phyloP scores from a whole-genome alignment of 257 asterid species.

The Cynanchum wilfordii region DNA sequence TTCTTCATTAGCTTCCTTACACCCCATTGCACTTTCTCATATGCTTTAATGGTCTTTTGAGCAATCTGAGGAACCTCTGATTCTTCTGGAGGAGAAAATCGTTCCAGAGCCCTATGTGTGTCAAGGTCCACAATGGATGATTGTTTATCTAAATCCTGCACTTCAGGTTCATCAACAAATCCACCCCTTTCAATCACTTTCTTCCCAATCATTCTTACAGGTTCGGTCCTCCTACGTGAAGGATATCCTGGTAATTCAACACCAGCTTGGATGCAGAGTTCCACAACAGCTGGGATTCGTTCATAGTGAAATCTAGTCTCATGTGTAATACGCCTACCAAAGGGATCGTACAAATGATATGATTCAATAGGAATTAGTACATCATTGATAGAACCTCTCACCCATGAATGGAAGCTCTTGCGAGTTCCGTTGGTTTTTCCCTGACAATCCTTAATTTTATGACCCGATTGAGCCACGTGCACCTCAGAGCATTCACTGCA shows the following conservation, averaged over 20 bases:
- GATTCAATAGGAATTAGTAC: constrained; percentile 80
- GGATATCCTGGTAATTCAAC: constrained; percentile 78
- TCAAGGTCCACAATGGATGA: constrained; percentile 48
- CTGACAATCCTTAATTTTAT: constrained; percentile 64
- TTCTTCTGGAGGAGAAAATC: constrained; percentile 50
- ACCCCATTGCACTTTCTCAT: constrained; percentile 69
- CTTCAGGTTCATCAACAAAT: constrained; percentile 50
- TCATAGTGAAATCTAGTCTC: constrained; percentile 78
- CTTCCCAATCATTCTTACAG: constrained; percentile 81
- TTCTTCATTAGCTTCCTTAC: constrained; percentile 65
- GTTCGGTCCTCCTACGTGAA: constrained; percentile 72
- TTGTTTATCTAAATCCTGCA: constrained; percentile 20
- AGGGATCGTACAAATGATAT: constrained; percentile 86
- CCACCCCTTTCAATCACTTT: constrained; percentile 73
- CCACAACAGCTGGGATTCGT: constrained; percentile 80
- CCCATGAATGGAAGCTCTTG: constrained; percentile 74
- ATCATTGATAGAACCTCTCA: constrained; percentile 75
- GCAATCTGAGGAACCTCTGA: constrained; percentile 50
- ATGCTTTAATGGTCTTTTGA: constrained; percentile 56
- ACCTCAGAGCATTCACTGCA: constrained; percentile 87
- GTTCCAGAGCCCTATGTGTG: constrained; percentile 59
- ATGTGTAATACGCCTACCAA: constrained; percentile 72
- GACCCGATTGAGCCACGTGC: constrained; percentile 65
- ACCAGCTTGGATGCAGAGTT: constrained; percentile 98
- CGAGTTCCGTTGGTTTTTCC: constrained; percentile 63